Evolutionary conservation across 345 rosid genomes (phyloP).

Genomic region (Eucalyptus pauciflora): DNA sequence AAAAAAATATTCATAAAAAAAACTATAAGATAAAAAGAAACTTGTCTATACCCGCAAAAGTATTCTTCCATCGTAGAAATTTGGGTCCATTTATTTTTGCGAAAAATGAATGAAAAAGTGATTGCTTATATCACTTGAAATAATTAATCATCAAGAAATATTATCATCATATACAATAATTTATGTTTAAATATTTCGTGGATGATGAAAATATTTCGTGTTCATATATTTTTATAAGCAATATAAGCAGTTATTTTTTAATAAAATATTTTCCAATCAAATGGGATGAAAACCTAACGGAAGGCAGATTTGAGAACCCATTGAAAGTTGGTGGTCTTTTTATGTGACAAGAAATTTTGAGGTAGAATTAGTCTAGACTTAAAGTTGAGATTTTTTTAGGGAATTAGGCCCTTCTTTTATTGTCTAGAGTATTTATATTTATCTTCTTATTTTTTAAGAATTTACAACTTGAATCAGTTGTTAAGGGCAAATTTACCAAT

Average conservation of each 20-base stretch:
- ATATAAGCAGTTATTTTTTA: neutral
- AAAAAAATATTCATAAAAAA: neutral
- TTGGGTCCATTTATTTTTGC: no score
- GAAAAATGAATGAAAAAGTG: no score
- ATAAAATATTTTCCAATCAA: neutral
- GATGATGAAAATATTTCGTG: rapidly evolving
- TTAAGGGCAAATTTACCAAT: neutral
- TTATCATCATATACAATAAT: no score
- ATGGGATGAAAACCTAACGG: neutral
- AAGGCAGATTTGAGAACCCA: neutral
- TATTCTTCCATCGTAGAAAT: neutral
- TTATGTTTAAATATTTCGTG: no score
- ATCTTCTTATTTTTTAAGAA: neutral
- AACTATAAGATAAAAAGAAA: neutral
- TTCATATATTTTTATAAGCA: no score
- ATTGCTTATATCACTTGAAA: rapidly evolving
- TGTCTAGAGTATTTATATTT: neutral
- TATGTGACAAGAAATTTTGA: neutral
- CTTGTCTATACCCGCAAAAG: neutral
- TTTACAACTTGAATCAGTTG: neutral
- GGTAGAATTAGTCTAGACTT: neutral
- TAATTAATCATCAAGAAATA: no score
- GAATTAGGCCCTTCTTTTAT: neutral
- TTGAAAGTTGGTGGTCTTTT: neutral
- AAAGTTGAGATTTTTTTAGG: neutral